Percentiles rank a stretch among this genome's conserved stretches.
These are phyloP conservation scores for Lablab purpureus DNA, from an alignment of 306 rosid species.

Conservation along the genomic window DNA sequence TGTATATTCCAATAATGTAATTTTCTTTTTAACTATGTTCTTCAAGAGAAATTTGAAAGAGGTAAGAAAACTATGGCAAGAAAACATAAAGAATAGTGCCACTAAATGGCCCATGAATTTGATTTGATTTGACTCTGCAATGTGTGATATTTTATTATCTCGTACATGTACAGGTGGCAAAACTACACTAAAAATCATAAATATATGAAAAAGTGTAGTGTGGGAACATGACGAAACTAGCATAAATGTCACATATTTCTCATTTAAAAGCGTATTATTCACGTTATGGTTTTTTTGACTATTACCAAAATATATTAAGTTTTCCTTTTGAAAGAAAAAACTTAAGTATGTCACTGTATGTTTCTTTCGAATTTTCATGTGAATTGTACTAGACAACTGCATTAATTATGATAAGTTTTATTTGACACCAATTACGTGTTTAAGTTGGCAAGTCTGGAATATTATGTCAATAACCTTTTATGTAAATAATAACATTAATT, in stretches of 20 bases:
- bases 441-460: neutral
- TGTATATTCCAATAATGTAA: neutral
- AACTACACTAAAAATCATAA: neutral
- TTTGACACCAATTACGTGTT: neutral
- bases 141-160: too few relatives aligned
- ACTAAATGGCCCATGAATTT: neutral
- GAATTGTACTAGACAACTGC: neutral
- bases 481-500: neutral
- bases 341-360: neutral
- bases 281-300: neutral
- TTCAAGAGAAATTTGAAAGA: neutral
- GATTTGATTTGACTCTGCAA: neutral
- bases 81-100: slow-evolving; percentile 11
- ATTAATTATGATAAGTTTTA: neutral
- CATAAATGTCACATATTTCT: neutral
- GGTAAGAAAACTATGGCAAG: neutral
- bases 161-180: neutral
- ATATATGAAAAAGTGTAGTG: neutral
- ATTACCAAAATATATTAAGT: neutral
- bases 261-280: neutral
- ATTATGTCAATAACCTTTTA: neutral
- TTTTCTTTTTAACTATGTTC: neutral
- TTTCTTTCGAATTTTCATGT: neutral
- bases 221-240: neutral
- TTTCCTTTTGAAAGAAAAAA: too few relatives aligned